Percentiles rank a stretch among this genome's conserved stretches.
Evolutionary conservation across 73 alveolate species (phyloP).

Genomic region (Paramecium sexaurelia): DNA sequence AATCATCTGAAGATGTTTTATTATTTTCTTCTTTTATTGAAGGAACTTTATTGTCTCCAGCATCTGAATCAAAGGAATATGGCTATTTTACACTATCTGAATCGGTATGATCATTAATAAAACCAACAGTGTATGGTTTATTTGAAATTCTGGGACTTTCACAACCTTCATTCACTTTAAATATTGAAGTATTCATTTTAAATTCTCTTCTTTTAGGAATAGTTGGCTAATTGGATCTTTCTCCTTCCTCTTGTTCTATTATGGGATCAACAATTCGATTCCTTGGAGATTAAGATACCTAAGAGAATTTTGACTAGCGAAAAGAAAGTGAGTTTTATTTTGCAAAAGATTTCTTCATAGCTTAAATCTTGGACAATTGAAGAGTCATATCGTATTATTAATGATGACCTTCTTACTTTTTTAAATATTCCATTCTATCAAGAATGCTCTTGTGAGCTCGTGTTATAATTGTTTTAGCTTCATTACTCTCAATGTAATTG

Average conservation of each 20-base stretch:
- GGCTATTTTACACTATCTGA: not conserved
- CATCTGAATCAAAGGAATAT: not conserved
- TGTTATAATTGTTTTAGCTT: not conserved
- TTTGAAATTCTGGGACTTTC: not conserved
- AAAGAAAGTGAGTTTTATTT: slow-evolving; percentile 17
- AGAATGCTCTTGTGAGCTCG: slow-evolving; percentile 29
- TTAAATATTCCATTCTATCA: slow-evolving; percentile 13
- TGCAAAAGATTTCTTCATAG: slow-evolving; percentile 7
- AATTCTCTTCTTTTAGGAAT: slow-evolving; percentile 30
- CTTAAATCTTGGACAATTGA: not conserved
- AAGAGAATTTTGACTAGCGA: slow-evolving; percentile 2
- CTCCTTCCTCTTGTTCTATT: not conserved
- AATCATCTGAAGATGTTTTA: not conserved
- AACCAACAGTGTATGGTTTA: not conserved
- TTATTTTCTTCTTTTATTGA: not conserved
- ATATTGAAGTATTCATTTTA: slow-evolving; percentile 7
- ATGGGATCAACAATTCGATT: not conserved
- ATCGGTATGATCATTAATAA: not conserved
- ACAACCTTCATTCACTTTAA: slow-evolving; percentile 41
- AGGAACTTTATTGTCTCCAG: not conserved
- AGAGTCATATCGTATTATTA: not conserved
- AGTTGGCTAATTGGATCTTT: not conserved
- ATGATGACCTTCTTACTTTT: not conserved
- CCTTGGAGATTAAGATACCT: slow-evolving; percentile 16
- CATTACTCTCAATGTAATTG: slow-evolving; percentile 12